Evolutionary conservation across 306 rosid genomes (phyloP).

Genomic region (Trifolium dubium): DNA sequence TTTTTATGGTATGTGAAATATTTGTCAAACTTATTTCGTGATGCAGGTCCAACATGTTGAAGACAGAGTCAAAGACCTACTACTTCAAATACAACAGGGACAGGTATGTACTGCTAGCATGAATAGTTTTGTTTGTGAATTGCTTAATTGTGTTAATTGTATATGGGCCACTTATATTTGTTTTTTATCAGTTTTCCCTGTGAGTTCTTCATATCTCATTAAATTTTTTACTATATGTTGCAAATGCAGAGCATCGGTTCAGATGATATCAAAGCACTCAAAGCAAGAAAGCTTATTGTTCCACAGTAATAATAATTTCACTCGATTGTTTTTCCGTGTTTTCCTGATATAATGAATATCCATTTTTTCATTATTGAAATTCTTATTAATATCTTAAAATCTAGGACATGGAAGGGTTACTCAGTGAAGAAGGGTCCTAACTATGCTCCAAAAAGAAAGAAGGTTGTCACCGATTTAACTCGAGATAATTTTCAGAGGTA

Average conservation of each 20-base stretch:
- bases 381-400: background rate
- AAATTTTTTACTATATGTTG: background rate
- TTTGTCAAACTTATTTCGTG: constrained; percentile 13
- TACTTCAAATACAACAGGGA: constrained; percentile 70
- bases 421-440: constrained; percentile 31
- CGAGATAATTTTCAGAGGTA: constrained; percentile 25
- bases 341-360: background rate
- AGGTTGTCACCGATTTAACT: constrained; percentile 36
- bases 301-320: constrained; percentile 23
- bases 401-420: constrained; percentile 35
- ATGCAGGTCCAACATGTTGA: constrained; percentile 72
- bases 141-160: background rate
- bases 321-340: background rate
- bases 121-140: constrained; percentile 1
- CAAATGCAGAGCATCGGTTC: constrained; percentile 17
- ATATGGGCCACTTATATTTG: background rate
- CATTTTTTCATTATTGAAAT: background rate
- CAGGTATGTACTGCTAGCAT: constrained; percentile 52
- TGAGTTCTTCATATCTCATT: constrained; percentile 1
- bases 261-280: constrained; percentile 30
- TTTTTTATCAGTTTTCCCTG: background rate
- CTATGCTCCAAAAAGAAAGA: constrained; percentile 34
- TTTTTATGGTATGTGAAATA: constrained; percentile 1
- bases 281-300: constrained; percentile 26
- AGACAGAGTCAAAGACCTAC: constrained; percentile 70